Evolutionary conservation across 768 basidiomycete genomes (phyloP).

Genomic region (Erythrobasidium yunnanense): DNA sequence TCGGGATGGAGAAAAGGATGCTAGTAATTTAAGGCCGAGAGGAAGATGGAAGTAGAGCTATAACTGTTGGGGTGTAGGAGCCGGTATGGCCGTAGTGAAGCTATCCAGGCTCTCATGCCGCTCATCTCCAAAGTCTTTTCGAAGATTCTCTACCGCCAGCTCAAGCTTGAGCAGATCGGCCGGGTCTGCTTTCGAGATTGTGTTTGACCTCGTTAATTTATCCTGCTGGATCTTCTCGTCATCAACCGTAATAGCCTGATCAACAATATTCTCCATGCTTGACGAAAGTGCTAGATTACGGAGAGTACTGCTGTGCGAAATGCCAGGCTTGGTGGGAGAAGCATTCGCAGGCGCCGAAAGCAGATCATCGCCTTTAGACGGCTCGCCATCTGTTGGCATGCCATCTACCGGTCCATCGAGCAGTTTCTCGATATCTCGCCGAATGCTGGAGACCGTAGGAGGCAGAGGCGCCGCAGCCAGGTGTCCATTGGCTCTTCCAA

Average conservation of each 20-base stretch:
- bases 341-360: neutral
- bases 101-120: no score
- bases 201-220: no score
- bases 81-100: no score
- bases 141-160: no score
- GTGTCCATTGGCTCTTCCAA: neutral
- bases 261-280: slow-evolving; percentile 19
- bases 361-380: neutral
- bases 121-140: no score
- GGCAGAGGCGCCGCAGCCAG: neutral
- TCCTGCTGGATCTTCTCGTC: no score
- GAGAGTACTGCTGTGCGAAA: neutral
- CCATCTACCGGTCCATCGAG: neutral
- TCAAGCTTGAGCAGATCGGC: no score
- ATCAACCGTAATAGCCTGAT: neutral
- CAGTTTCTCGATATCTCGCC: neutral
- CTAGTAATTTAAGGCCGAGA: no score
- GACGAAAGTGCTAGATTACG: neutral
- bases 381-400: neutral
- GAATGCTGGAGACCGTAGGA: neutral
- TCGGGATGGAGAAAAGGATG: no score
- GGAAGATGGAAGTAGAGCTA: no score
- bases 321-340: neutral
- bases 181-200: no score
- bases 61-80: no score